phyloP scores from a whole-genome alignment of 2,329 filamentous ascomycete genomes.

The Fusarium sp. region DNA sequence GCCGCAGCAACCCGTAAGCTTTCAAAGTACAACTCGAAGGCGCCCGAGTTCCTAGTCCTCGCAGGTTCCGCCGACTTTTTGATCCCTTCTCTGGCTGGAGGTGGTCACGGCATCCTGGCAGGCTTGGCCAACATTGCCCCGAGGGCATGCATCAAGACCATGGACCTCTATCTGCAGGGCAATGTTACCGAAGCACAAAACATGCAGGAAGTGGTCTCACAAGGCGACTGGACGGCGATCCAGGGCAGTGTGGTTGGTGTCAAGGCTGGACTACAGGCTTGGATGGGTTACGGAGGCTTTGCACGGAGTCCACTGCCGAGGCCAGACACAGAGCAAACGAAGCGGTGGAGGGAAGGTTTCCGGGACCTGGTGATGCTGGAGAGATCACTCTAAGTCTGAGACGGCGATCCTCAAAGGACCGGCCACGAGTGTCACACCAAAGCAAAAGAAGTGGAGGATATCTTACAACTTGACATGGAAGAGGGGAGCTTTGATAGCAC shows the following conservation, averaged over 20 bases:
- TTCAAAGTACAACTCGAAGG: slow-evolving; percentile 16
- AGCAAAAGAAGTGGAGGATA: neutral
- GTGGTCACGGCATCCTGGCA: slow-evolving; percentile 76
- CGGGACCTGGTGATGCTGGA: slow-evolving; percentile 61
- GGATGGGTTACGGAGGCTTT: slow-evolving; percentile 72
- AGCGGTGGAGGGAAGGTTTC: slow-evolving; percentile 65
- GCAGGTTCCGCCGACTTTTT: slow-evolving; percentile 79
- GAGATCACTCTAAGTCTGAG: slow-evolving; percentile 52
- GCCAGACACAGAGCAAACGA: slow-evolving; percentile 58
- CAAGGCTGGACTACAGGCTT: slow-evolving; percentile 73
- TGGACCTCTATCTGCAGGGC: slow-evolving; percentile 68
- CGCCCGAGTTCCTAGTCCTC: slow-evolving; percentile 69
- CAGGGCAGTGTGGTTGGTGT: slow-evolving; percentile 76
- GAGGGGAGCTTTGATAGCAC: slow-evolving; percentile 4
- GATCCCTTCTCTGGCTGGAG: slow-evolving; percentile 72
- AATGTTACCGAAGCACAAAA: slow-evolving; percentile 67
- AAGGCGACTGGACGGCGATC: slow-evolving; percentile 78
- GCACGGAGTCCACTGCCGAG: slow-evolving; percentile 47
- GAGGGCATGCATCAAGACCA: slow-evolving; percentile 68
- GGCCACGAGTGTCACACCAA: slow-evolving; percentile 19
- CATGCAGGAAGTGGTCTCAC: slow-evolving; percentile 71
- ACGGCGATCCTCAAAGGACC: slow-evolving; percentile 6
- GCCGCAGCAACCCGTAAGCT: slow-evolving; percentile 64
- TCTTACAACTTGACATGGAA: neutral
- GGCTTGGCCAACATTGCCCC: slow-evolving; percentile 78